Evolutionary conservation across 352 stramenopile genomes (phyloP).

Genomic region (Blastocystis sp.): DNA sequence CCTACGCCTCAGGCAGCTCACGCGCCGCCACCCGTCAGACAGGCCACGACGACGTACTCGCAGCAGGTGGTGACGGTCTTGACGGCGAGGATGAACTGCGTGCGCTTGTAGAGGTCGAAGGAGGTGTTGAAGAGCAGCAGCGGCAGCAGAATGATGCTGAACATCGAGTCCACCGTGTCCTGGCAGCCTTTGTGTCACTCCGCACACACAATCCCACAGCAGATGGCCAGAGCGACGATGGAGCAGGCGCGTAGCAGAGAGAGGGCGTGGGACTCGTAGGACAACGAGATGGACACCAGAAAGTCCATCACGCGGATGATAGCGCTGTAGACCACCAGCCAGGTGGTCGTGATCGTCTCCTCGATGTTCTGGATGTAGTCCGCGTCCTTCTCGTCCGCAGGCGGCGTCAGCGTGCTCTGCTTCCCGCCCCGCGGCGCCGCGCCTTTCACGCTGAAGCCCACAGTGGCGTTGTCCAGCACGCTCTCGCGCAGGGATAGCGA

Average conservation of each 20-base stretch:
- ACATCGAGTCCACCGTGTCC: conserved; percentile 52
- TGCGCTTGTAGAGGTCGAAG: conserved; percentile 65
- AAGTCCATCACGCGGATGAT: conserved; percentile 57
- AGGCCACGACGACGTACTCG: conserved; percentile 46
- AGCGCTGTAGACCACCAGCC: conserved; percentile 47
- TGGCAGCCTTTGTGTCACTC: conserved; percentile 16
- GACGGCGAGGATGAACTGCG: conserved; percentile 25
- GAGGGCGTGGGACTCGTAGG: conserved; percentile 48
- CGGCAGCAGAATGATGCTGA: conserved; percentile 49
- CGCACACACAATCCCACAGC: background rate
- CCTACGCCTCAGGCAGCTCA: background rate
- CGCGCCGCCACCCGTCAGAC: background rate
- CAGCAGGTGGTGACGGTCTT: conserved; percentile 15
- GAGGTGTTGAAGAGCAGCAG: conserved; percentile 58
- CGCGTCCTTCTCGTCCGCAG: background rate
- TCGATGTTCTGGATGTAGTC: conserved; percentile 45
- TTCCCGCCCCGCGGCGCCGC: too few species aligned
- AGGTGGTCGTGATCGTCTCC: conserved; percentile 48
- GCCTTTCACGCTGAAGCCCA: background rate
- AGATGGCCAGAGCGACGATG: conserved; percentile 31
- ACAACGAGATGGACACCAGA: conserved; percentile 45
- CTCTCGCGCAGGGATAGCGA: background rate
- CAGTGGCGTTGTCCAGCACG: conserved; percentile 35
- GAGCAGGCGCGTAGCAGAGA: conserved; percentile 43
- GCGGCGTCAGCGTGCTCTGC: background rate